Evolutionary conservation across 2,329 filamentous ascomycete species (phyloP).

Genomic region (Endothia cerciana): DNA sequence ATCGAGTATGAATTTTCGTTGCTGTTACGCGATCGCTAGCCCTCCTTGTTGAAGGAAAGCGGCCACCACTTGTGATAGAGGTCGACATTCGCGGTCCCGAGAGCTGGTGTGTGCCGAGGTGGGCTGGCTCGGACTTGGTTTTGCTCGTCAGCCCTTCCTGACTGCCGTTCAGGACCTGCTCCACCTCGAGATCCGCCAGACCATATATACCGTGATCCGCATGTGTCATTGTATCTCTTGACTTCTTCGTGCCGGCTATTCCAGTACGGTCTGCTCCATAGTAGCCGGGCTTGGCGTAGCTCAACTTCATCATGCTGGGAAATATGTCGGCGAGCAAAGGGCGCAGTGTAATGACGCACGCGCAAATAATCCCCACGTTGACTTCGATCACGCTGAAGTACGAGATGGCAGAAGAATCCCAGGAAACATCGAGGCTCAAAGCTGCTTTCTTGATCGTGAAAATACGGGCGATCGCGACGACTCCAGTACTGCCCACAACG

Average conservation of each 20-base stretch:
- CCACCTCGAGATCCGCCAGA: slow-evolving; percentile 20
- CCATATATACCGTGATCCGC: slow-evolving; percentile 15
- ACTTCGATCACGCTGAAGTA: slow-evolving; percentile 40
- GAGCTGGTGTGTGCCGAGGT: slow-evolving; percentile 3
- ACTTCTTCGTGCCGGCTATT: slow-evolving; percentile 11
- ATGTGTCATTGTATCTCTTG: not conserved
- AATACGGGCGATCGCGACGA: slow-evolving; percentile 38
- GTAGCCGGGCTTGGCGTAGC: slow-evolving; percentile 10
- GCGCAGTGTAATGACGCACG: slow-evolving; percentile 37
- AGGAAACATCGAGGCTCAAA: slow-evolving; percentile 34
- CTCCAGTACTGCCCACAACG: slow-evolving; percentile 30
- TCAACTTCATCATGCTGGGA: slow-evolving; percentile 23
- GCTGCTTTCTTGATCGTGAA: slow-evolving; percentile 35
- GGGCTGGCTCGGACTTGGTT: slow-evolving; percentile 12
- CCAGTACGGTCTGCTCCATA: not conserved
- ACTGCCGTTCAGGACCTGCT: slow-evolving; percentile 15
- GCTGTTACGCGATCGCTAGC: not conserved
- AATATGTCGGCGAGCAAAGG: slow-evolving; percentile 35
- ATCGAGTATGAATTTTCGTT: slow-evolving; percentile 5
- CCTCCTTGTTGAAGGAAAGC: not conserved
- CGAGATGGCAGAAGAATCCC: slow-evolving; percentile 39
- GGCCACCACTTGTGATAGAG: not conserved
- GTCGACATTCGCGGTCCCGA: not conserved
- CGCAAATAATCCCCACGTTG: slow-evolving; percentile 37
- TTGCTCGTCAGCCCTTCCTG: slow-evolving; percentile 8